A percentile compares a stretch with the other conserved stretches of the same genome.
Evolutionary conservation across 1,284 basidiomycete genomes (phyloP).

Genomic region (Puccinia polysora): DNA sequence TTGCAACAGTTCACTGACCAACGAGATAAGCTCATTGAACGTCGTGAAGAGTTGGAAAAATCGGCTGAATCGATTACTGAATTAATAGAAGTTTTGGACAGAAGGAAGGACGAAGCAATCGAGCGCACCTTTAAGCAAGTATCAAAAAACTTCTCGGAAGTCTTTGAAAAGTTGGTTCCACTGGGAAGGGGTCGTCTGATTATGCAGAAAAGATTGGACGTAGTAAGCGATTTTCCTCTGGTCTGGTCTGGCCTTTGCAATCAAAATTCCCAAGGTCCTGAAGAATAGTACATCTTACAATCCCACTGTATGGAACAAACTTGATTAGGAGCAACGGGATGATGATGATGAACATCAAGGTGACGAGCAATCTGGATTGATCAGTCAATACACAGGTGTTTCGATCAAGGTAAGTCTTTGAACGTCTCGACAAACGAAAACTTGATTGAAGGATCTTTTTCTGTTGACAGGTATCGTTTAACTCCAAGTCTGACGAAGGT

Average conservation of each 20-base stretch:
- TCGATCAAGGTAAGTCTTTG: conserved; percentile 65
- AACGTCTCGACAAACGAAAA: neutral
- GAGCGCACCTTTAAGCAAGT: conserved; percentile 98
- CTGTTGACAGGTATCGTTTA: conserved; percentile 73
- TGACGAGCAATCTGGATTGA: conserved; percentile 49
- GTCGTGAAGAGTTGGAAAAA: conserved; percentile 82
- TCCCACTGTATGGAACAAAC: no score
- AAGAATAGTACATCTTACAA: no score
- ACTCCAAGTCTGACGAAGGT: conserved; percentile 94
- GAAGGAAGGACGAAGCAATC: conserved; percentile 96
- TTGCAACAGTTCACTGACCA: conserved; percentile 95
- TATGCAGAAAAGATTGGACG: conserved; percentile 82
- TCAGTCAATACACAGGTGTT: conserved; percentile 94
- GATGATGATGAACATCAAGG: conserved; percentile 40
- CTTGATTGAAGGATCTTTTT: neutral
- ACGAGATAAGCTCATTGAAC: conserved; percentile 78
- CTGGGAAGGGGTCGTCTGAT: conserved; percentile 83
- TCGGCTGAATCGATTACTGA: conserved; percentile 85
- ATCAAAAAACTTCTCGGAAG: conserved; percentile 90
- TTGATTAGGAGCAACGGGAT: conserved; percentile 26
- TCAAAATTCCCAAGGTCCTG: no score
- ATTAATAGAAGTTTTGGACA: conserved; percentile 89
- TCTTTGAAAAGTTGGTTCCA: conserved; percentile 95
- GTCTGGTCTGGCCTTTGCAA: no score
- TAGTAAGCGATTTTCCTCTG: conserved; percentile 51